Percentiles rank a stretch among this genome's conserved stretches.
phyloP scores from a whole-genome alignment of 257 asterid species.

The Ocimum tenuiflorum region DNA sequence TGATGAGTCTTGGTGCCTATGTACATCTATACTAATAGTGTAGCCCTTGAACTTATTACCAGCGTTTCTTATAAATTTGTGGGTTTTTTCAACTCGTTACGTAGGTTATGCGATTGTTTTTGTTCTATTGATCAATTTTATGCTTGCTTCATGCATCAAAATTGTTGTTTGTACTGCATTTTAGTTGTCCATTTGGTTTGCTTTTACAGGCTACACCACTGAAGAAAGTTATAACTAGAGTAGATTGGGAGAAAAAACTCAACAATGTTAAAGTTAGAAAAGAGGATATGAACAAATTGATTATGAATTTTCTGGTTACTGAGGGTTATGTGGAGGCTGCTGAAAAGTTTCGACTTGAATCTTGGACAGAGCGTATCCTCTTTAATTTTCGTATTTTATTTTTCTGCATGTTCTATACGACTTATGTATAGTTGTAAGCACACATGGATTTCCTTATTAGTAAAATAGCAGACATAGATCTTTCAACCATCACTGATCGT shows the following conservation, averaged over 20 bases:
- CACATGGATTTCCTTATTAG: slow-evolving; percentile 39
- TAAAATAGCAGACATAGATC: slow-evolving; percentile 76
- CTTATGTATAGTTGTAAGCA: neutral
- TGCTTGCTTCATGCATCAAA: neutral
- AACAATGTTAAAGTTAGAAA: slow-evolving; percentile 50
- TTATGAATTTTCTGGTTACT: slow-evolving; percentile 77
- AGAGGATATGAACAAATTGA: slow-evolving; percentile 74
- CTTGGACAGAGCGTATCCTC: slow-evolving; percentile 84
- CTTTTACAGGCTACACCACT: slow-evolving; percentile 54
- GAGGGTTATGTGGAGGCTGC: slow-evolving; percentile 84
- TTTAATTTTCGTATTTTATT: neutral
- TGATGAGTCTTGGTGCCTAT: too few species aligned
- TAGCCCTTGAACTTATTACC: too few species aligned
- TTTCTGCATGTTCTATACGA: neutral
- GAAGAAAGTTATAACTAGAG: slow-evolving; percentile 58
- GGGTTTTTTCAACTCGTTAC: neutral
- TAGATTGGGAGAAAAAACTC: slow-evolving; percentile 76
- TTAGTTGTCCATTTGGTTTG: slow-evolving; percentile 14
- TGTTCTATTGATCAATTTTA: neutral
- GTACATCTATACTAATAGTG: too few species aligned
- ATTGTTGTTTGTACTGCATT: neutral
- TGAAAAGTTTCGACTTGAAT: slow-evolving; percentile 60
- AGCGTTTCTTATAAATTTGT: too few species aligned
- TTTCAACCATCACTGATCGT: slow-evolving; percentile 73
- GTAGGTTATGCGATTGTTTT: neutral